Evolutionary conservation across 108 stramenopile species (phyloP).

Genomic region (Cyclostephanos invisitatus): DNA sequence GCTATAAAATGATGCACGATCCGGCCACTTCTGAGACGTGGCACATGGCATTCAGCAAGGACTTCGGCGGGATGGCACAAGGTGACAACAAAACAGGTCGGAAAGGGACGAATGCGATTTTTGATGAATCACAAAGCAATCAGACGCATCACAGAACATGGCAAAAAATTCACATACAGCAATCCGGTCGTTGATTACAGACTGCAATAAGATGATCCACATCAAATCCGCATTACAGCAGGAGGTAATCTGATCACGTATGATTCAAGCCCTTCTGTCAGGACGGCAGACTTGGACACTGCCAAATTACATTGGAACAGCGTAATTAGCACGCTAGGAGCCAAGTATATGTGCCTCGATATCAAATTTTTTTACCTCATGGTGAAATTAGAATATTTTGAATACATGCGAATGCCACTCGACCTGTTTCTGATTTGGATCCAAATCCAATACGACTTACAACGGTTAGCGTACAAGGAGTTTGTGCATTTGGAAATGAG

Average conservation of each 20-base stretch:
- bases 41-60: slow-evolving; percentile 22
- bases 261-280: slow-evolving; percentile 14
- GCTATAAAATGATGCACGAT: slow-evolving; percentile 35
- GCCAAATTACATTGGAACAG: slow-evolving; percentile 51
- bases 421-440: background rate
- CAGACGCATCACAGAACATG: background rate
- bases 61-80: background rate
- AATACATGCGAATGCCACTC: background rate
- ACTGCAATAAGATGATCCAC: background rate
- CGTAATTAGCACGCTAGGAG: slow-evolving; percentile 8
- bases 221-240: slow-evolving; percentile 23
- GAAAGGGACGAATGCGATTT: background rate
- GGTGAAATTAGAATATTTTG: no score
- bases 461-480: background rate
- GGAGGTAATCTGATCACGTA: slow-evolving; percentile 42
- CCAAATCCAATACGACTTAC: background rate
- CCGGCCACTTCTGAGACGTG: slow-evolving; percentile 34
- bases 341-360: background rate
- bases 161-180: background rate
- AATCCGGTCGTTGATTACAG: background rate
- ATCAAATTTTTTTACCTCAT: background rate
- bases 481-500: background rate
- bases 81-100: background rate
- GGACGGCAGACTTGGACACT: slow-evolving; percentile 28
- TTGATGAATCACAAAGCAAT: background rate